Percentiles rank a stretch among this genome's conserved stretches.
These are phyloP conservation scores for Stemphylium beticola DNA, from an alignment of 2,329 filamentous ascomycete species.

Conservation along the genomic window DNA sequence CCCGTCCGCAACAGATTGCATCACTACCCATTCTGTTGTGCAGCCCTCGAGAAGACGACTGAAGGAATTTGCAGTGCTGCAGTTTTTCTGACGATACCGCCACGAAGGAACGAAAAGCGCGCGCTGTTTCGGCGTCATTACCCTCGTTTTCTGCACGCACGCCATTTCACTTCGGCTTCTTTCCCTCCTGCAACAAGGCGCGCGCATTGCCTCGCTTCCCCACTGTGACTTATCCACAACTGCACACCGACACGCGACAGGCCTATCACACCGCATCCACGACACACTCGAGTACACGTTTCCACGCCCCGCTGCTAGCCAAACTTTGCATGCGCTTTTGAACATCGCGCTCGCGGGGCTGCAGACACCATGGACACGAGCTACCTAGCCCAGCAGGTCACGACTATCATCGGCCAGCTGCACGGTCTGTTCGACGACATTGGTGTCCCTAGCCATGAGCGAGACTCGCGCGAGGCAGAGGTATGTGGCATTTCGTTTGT, in stretches of 20 bases:
- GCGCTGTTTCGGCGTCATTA: constrained; percentile 6
- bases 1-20: constrained; percentile 33
- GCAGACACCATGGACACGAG: constrained; percentile 77
- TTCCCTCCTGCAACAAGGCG: constrained; percentile 3
- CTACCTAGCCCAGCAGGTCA: constrained; percentile 93
- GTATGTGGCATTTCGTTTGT: constrained; percentile 55
- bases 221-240: constrained; percentile 6
- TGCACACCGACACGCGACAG: background rate
- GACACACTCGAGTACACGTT: constrained; percentile 2
- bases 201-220: constrained; percentile 21
- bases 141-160: constrained; percentile 16
- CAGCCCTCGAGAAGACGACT: background rate
- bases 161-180: background rate
- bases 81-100: background rate
- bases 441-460: constrained; percentile 90
- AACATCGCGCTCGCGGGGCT: constrained; percentile 42
- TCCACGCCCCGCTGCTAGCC: constrained; percentile 10
- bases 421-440: constrained; percentile 98
- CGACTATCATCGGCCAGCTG: constrained; percentile 88
- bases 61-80: background rate
- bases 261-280: constrained; percentile 6
- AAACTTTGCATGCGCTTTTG: constrained; percentile 43
- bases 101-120: background rate
- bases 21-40: constrained; percentile 22
- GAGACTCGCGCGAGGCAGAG: constrained; percentile 87